Evolutionary conservation across 1,284 basidiomycete genomes (phyloP), one percentile per base, ranked within the genome.

Genomic region (Naganishia cerealis): DNA sequence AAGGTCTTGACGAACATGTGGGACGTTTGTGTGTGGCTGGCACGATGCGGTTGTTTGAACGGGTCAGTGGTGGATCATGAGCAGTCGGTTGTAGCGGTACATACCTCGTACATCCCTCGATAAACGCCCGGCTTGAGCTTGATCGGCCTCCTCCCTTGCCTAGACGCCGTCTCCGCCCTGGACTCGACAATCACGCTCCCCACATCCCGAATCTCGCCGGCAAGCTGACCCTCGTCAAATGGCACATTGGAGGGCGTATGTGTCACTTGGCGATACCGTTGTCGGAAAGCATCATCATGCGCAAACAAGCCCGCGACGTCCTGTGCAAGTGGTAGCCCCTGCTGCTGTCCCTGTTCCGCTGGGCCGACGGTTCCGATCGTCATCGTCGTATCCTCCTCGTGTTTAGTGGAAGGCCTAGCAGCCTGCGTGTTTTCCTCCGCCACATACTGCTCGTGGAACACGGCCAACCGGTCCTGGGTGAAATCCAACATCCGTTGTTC

Each of bases 401-500:
- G 39, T 29, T 39, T 53, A 29, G 39, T 40, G n/a, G 52, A 58
- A 40, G 26, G 24, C 58, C 1, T 29, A 15, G 4, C 42, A 3
- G 12, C n/a, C 26, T 15, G 3, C 18, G 50, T 54, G 77, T 76
- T 55, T 69, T 72, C 33, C 71, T 73, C 1, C 70, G 73, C 10
- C 40, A 54, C 8, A 58, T 67, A 59, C 33, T 65, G 39, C 10
- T 67, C 57, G 48, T 38, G 36, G 21, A 21, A 54, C 65, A 48
- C 29, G 33, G 46, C 65, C 56, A 21, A 57, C 67, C 56, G 55
- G 39, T 33, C 68, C 29, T 15, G 76, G 21, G 75, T 73, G 2
- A 81, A 84, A 56, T 81, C 81, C 68, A 81, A 83, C 71, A 89
- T 74, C 29, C 85, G 81, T 67, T 88, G 86, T 73, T 81, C 83